Evolutionary conservation across 495 filamentous ascomycete species (phyloP).

Genomic region (Tuber borchii): DNA sequence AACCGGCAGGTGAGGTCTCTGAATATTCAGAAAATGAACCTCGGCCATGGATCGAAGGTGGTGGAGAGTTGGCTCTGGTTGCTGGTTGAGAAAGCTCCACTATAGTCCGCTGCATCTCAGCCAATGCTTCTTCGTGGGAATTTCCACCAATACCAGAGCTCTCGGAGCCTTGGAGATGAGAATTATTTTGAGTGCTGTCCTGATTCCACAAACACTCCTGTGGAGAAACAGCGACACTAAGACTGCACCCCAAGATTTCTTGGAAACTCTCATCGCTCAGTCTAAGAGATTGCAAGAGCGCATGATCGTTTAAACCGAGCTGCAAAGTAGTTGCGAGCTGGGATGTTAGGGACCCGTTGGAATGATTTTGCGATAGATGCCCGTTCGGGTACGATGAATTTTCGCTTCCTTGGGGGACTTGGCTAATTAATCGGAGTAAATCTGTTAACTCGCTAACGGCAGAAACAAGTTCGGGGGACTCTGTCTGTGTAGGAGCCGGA

Average conservation of each 20-base stretch:
- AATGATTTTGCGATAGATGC: not conserved
- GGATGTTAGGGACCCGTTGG: not conserved
- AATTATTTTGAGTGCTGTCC: not conserved
- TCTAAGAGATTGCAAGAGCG: not conserved
- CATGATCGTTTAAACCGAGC: not conserved
- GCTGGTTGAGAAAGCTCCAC: slow-evolving; percentile 17
- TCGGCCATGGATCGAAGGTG: not conserved
- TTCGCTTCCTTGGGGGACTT: not conserved
- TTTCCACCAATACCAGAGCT: not conserved
- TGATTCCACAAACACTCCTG: not conserved
- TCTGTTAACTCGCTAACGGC: not conserved
- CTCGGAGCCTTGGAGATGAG: not conserved
- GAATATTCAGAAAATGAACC: not conserved
- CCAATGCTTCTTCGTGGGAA: slow-evolving; percentile 8
- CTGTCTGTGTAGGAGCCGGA: not conserved
- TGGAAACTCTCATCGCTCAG: not conserved
- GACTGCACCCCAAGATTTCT: not conserved
- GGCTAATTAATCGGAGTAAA: not conserved
- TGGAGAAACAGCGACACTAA: not conserved
- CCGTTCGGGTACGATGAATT: not conserved
- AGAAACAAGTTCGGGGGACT: not conserved
- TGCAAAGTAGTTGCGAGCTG: not conserved
- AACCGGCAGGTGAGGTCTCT: not conserved
- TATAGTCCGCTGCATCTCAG: slow-evolving; percentile 22
- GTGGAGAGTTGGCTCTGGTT: slow-evolving; percentile 19